phyloP scores from a whole-genome alignment of 2,329 filamentous ascomycete genomes.

The Didymella keratinophila region DNA sequence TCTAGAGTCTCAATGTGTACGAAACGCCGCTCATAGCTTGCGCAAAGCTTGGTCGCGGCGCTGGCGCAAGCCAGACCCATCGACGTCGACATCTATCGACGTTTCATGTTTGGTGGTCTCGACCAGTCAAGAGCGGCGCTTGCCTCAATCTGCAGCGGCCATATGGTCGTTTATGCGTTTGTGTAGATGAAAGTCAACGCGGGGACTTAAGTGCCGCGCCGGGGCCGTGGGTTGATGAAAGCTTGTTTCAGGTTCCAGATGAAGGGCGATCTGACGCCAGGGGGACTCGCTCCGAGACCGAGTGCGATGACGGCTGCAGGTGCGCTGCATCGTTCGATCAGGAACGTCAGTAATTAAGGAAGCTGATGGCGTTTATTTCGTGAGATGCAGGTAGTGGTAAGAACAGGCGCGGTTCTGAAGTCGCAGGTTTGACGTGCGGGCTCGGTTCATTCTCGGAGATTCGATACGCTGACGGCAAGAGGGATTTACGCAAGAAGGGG shows the following conservation, averaged over 20 bases:
- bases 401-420: background rate
- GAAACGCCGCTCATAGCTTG: conserved; percentile 8
- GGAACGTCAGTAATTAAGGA: background rate
- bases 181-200: conserved; percentile 19
- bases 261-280: conserved; percentile 14
- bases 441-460: background rate
- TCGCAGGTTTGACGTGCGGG: background rate
- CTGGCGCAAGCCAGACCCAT: background rate
- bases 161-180: background rate
- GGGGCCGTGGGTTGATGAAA: conserved; percentile 17
- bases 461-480: background rate
- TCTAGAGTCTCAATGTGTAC: background rate
- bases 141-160: background rate
- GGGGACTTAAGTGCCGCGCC: conserved; percentile 10
- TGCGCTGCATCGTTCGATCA: background rate
- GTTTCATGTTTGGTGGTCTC: conserved; percentile 11
- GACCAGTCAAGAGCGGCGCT: background rate
- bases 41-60: conserved; percentile 3
- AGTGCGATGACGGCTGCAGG: background rate
- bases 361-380: background rate
- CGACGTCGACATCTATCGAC: background rate
- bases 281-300: background rate
- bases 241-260: conserved; percentile 24
- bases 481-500: background rate
- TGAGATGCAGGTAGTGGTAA: background rate